Evolutionary conservation across 2,329 filamentous ascomycete species (phyloP), one percentile per base, ranked within the genome.

Genomic region (Exophiala lecanii-corni): DNA sequence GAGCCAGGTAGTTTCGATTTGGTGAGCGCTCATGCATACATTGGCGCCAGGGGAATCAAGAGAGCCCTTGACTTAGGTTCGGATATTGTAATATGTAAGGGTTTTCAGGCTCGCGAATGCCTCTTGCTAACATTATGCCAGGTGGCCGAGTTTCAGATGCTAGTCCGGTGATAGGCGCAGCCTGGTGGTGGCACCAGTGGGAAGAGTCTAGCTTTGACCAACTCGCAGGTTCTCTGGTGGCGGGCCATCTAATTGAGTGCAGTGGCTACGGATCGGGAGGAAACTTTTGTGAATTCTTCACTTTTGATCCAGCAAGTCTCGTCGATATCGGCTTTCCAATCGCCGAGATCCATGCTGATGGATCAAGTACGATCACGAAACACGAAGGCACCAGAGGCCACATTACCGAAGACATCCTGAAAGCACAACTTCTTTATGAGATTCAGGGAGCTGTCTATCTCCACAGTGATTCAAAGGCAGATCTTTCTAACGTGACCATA

Each of bases 391-490:
- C 62, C 5, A 64, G 67, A 9, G 70, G 69, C 0, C 58, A 61
- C 7, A 63, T 72, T 1, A 60, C 50, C 2, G 42, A 44, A 7
- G 59, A 62, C 19, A 66, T 59, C 0, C 62, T 71, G 12, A 65
- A 62, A 26, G 68, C 64, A 19, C 71, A 74, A 53, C 57, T 74
- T 7, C 44, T 74, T 1, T 74, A 75, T 37, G 72, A 74, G 54
- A 49, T 74, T 2, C 71, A 74, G 39, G 65, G 65, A 2, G 66
- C 63, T 32, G 47, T 69, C 2, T 76, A 76, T 44, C 58, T 74
- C 7, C 73, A 76, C 55, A 37, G 40, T 3, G 48, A 75, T 45
- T 69, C 74, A 4, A 67, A 64, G 16, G 73, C 70, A 1, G 57
- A 68, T 32, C 48, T 73, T 2, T 53, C 52, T 0, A 41, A 64